Base-by-base conservation (phyloP, 75 land plant species). In the Sequoiadendron giganteum region DNA sequence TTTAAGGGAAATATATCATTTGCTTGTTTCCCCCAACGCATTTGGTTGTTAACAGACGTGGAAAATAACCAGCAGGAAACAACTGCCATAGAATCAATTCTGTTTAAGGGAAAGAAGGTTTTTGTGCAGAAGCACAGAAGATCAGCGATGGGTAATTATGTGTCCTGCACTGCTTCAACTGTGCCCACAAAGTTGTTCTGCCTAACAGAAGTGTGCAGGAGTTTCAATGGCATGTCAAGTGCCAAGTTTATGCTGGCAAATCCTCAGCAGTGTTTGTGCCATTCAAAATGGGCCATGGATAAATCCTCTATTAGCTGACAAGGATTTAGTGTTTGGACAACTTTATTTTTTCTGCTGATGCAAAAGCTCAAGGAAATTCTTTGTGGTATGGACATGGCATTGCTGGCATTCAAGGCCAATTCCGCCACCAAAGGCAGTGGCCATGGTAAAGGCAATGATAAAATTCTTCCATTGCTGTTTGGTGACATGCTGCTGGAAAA, bases 201-300 rank as follows among this genome's bases (percentile, higher is more conserved):
- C 90, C 92, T 32, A 72, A 56, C 54, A 93, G 95, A 10, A 40
- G 2, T 2, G 2, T 40, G 42, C 42, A 40, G 68, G 85, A 88
- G 34, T 84, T 91, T 86, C 83, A 87, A 25, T 47, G 87, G 40
- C 87, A 86, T 25, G 39, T 86, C n/a, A 93, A 89, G 58, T 95
- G 95, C 95, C 10, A 94, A 93, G 90, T 89, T 95, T 21, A 95
- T 94, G 95, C 76, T 94, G 38, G 95, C 91, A 65, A 36, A 48
- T 32, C 94, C 95, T 72, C 86, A 83, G 34, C 91, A 88, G 86
- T 94, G 93, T 89, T 38, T 91, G 5, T 91, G 87, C 43, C 88
- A 90, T 34, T 84, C 95, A 40, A 16, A 56, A 68, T 43, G 87
- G 93, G 7, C 84, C 90, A 54, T 43, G 94, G 83, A 90, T 94